A percentile compares a stretch with the other conserved stretches of the same genome.
phyloP scores from a whole-genome alignment of 1,284 basidiomycete genomes.

The Ceratobasidium sp. region DNA sequence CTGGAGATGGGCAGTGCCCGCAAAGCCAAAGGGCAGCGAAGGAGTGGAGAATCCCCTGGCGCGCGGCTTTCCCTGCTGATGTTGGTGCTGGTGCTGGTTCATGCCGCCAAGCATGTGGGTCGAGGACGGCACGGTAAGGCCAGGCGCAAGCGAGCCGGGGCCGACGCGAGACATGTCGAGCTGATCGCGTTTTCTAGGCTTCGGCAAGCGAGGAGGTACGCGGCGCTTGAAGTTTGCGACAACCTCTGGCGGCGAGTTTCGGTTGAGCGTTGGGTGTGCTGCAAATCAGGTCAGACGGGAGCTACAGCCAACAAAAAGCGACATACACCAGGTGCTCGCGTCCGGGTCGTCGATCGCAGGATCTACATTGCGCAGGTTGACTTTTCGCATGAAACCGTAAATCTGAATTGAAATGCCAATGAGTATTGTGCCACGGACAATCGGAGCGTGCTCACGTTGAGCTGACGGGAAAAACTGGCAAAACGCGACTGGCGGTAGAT shows the following conservation, averaged over 20 bases:
- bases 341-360: constrained; percentile 91
- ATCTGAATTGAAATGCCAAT: constrained; percentile 65
- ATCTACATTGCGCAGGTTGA: constrained; percentile 90
- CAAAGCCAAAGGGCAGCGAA: constrained; percentile 67
- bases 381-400: constrained; percentile 95
- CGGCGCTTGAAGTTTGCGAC: constrained; percentile 92
- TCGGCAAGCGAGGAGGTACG: constrained; percentile 88
- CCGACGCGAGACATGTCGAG: constrained; percentile 59
- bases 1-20: constrained; percentile 62
- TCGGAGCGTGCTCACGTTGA: constrained; percentile 74
- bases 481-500: constrained; percentile 93
- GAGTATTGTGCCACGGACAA: constrained; percentile 46
- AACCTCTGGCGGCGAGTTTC: constrained; percentile 84
- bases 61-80: constrained; percentile 32
- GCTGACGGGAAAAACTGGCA: constrained; percentile 91
- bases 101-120: constrained; percentile 32
- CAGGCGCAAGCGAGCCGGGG: constrained; percentile 68
- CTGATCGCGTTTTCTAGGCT: constrained; percentile 71
- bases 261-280: constrained; percentile 89
- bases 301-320: constrained; percentile 10
- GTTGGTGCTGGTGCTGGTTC: too few relatives aligned
- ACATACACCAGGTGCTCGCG: constrained; percentile 92
- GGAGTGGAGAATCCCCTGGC: constrained; percentile 34
- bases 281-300: constrained; percentile 40
- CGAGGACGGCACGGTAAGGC: constrained; percentile 59